Conservation (phyloP, 371 early-diverging fungal species). For the Syncephalis plumigaleata region DNA sequence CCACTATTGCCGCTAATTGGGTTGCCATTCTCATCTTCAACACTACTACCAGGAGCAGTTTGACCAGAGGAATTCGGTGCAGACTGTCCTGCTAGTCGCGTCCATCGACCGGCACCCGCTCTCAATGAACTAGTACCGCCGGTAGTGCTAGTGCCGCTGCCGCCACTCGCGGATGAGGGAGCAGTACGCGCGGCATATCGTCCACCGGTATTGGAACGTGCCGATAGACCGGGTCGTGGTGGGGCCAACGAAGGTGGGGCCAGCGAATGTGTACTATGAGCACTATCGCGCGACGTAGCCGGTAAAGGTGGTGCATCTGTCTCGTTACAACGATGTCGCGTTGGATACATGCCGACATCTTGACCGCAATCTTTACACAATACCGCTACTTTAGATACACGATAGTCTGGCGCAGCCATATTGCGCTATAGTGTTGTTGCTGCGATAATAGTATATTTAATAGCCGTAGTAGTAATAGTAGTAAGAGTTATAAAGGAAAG, state of each 20-base stretch:
- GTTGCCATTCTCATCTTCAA: neutral
- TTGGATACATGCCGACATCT: slow-evolving; percentile 49
- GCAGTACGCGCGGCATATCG: neutral
- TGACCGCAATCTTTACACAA: slow-evolving; percentile 48
- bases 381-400: slow-evolving; percentile 39
- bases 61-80: no score
- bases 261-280: no score
- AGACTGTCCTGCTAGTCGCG: no score
- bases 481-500: no score
- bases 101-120: no score
- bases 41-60: neutral
- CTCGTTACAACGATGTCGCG: slow-evolving; percentile 35
- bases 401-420: slow-evolving; percentile 22
- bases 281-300: slow-evolving; percentile 6
- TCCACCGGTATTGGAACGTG: neutral
- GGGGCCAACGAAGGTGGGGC: no score
- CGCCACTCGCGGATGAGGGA: neutral
- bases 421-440: no score
- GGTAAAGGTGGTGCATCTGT: slow-evolving; percentile 25
- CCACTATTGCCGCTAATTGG: neutral
- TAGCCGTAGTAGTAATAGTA: no score
- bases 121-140: no score
- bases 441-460: no score
- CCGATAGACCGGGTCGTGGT: slow-evolving; percentile 1
- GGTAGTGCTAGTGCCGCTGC: neutral